Evolutionary conservation across 2,329 filamentous ascomycete species (phyloP).

Genomic region (Colletotrichum sp.): DNA sequence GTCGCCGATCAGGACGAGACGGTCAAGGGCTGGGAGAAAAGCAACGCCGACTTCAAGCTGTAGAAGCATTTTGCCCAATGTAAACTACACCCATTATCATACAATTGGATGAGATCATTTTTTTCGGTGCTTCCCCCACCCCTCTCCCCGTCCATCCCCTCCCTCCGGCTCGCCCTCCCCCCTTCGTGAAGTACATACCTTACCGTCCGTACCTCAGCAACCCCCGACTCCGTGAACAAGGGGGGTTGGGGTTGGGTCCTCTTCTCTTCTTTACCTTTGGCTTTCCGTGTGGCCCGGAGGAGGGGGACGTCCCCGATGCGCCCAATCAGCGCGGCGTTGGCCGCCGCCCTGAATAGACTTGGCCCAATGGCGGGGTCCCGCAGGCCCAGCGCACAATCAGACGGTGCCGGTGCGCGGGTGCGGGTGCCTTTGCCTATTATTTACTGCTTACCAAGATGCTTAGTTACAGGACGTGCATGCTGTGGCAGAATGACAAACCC

Average conservation of each 20-base stretch:
- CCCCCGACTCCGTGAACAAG: background rate
- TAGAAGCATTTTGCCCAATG: conserved; percentile 34
- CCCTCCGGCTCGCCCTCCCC: background rate
- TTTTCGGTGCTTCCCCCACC: background rate
- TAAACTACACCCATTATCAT: background rate
- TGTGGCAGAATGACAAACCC: conserved; percentile 18
- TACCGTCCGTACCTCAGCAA: background rate
- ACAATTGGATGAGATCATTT: background rate
- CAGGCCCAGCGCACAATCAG: background rate
- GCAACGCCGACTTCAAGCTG: conserved; percentile 77
- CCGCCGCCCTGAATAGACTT: background rate
- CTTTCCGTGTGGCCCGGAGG: background rate
- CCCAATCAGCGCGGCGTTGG: background rate
- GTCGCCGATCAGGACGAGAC: conserved; percentile 65
- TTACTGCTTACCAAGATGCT: conserved; percentile 19
- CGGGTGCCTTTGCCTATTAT: background rate
- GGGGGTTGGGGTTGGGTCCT: background rate
- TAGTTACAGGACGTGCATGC: conserved; percentile 13
- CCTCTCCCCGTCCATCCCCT: background rate
- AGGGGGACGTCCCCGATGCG: background rate
- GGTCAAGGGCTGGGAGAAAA: conserved; percentile 70
- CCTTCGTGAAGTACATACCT: background rate
- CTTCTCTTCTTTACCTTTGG: background rate
- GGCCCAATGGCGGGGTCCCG: conserved; percentile 4
- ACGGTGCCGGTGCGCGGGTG: background rate